Conservation (phyloP, 2,329 filamentous ascomycete genomes). For the Rhexocercosporidium sp. region DNA sequence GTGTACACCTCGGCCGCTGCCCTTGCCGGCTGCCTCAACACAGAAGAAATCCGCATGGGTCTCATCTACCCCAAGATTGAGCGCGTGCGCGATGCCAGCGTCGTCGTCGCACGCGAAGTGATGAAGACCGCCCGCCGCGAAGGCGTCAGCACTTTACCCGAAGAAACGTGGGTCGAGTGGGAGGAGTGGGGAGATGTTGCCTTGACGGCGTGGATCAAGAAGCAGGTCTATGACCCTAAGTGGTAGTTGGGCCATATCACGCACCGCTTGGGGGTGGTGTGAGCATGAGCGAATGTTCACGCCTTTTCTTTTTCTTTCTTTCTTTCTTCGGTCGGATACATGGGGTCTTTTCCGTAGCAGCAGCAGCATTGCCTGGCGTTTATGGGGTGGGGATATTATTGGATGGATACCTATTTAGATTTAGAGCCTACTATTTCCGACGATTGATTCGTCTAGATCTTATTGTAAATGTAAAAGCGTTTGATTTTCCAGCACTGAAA, state of each 20-base stretch:
- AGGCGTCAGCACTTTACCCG: slow-evolving; percentile 72
- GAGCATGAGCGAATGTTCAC: neutral
- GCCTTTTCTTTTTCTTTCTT: neutral
- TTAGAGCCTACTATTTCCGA: slow-evolving; percentile 8
- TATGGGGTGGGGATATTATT: slow-evolving; percentile 11
- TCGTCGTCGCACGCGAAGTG: slow-evolving; percentile 86
- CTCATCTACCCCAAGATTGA: slow-evolving; percentile 91
- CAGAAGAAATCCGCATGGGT: slow-evolving; percentile 80
- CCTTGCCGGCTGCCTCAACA: slow-evolving; percentile 77
- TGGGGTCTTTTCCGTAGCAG: neutral
- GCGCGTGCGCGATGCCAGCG: slow-evolving; percentile 88
- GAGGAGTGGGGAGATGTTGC: slow-evolving; percentile 72
- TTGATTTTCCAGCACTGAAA: neutral
- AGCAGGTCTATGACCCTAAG: slow-evolving; percentile 62
- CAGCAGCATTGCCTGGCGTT: slow-evolving; percentile 5
- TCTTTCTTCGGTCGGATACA: neutral
- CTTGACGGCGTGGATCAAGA: slow-evolving; percentile 64
- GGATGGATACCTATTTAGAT: slow-evolving; percentile 14
- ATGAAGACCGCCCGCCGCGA: slow-evolving; percentile 89
- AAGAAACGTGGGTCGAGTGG: slow-evolving; percentile 74
- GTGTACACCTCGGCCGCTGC: slow-evolving; percentile 91
- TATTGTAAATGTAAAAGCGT: slow-evolving; percentile 4
- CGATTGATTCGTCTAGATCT: slow-evolving; percentile 25
- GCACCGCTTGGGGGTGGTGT: neutral
- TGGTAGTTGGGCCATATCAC: slow-evolving; percentile 28